Base-by-base conservation (phyloP, 257 asterid species). In the Craterostigma plantagineum region DNA sequence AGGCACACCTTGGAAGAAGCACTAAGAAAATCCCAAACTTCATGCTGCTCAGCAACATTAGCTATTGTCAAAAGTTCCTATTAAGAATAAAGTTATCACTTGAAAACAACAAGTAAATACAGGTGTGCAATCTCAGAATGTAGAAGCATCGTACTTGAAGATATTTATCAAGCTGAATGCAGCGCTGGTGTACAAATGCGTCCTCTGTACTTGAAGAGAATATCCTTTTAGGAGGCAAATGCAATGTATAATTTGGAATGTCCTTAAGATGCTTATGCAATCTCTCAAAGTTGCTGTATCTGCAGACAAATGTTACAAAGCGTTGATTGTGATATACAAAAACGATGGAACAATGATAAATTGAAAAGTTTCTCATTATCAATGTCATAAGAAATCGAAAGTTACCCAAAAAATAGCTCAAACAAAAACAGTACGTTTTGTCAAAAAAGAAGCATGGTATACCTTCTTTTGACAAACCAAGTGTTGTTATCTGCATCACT, bases 391-490 rank as follows among this genome's bases (percentile, higher is more conserved):
- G 30, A 23, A 23, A 23, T 23, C 30, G 6, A 2, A 23, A 23
- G 2, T 23, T 23, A 23, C 30, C 30, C 30, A 23, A 23, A 6
- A 23, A 23, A 23, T 23, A 23, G 6, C 6, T 23, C 30, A 2
- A 23, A 36, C 12, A 3, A 36, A 36, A 36, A 9, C 3, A 36
- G 4, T 36, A 36, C 8, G 3, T 36, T 9, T 36, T 36, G 12
- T 9, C 11, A 36, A 41, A 17, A 14, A 9, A 18, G 13, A 44
- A 55, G 52, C 35, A 12, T 18, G 18, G 40, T 10, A 12, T 49
- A 83, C 99, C 96, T 83, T 67, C 99, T 75, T 65, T 83, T 90
- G 63, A 90, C 99, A 67, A 71, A 83, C 96, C 94, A 80, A 50
- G 95, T 74, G 42, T 60, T 71, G 34, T 58, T 73, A 38, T 67